Conservation (phyloP, 306 rosid species). For the Trichosanthes cucumerina region DNA sequence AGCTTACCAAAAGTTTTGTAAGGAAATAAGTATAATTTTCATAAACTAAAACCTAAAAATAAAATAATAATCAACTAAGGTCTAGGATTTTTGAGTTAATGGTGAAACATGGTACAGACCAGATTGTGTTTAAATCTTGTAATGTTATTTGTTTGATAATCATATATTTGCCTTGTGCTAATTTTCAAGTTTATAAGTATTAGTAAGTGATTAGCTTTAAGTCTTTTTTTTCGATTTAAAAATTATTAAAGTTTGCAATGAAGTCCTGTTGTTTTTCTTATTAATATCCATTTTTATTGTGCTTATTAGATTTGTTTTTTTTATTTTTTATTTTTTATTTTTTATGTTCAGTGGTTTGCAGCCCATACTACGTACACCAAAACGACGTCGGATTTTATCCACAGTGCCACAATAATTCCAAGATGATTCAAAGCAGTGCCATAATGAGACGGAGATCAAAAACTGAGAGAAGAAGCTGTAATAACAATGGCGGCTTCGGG, state of each 20-base stretch:
- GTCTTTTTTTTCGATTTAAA: background rate
- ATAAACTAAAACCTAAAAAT: no score
- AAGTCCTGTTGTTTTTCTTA: no score
- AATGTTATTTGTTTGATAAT: background rate
- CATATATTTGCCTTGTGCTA: background rate
- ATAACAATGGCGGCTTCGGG: background rate
- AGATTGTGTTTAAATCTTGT: background rate
- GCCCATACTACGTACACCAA: slow-evolving; percentile 43
- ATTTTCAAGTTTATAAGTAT: no score
- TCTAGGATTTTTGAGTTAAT: no score
- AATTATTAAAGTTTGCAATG: no score
- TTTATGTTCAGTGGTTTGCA: slow-evolving; percentile 32
- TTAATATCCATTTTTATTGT: background rate
- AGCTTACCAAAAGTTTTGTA: no score
- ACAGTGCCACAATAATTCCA: slow-evolving; percentile 22
- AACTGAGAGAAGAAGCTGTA: slow-evolving; percentile 12
- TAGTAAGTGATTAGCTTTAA: background rate
- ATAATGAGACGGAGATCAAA: slow-evolving; percentile 19
- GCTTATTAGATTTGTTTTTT: background rate
- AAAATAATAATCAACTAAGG: no score
- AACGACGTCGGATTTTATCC: slow-evolving; percentile 27
- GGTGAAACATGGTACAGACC: no score
- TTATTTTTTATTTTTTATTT: background rate
- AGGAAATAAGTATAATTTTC: no score
- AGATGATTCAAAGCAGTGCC: slow-evolving; percentile 25